phyloP scores from a whole-genome alignment of 805 yeast genomes.

The Hanseniaspora thailandica region DNA sequence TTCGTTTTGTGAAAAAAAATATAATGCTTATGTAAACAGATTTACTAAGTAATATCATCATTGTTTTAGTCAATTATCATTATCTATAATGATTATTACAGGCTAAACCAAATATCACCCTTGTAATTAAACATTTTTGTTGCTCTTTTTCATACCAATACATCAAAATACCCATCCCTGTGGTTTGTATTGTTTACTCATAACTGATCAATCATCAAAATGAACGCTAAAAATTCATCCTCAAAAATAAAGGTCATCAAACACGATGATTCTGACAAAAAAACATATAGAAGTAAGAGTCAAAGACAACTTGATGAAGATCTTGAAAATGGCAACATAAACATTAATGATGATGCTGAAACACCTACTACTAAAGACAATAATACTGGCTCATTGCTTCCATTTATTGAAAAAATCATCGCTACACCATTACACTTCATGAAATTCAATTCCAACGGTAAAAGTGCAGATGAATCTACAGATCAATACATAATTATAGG shows the following conservation, averaged over 20 bases:
- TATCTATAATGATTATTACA: too few species aligned
- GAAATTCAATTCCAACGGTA: conserved; percentile 3
- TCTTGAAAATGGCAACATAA: too few species aligned
- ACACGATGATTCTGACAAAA: neutral
- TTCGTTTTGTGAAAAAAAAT: too few species aligned
- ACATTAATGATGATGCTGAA: neutral
- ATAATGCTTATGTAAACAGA: too few species aligned
- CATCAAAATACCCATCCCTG: too few species aligned
- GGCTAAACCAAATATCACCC: too few species aligned
- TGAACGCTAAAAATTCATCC: neutral
- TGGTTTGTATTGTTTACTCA: too few species aligned
- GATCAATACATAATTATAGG: conserved; percentile 6
- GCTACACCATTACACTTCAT: conserved; percentile 11
- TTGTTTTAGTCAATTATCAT: too few species aligned
- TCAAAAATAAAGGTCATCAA: conserved; percentile 1
- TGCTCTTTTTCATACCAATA: too few species aligned
- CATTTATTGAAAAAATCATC: conserved; percentile 12
- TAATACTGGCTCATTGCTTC: neutral
- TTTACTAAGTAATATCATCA: too few species aligned
- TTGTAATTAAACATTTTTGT: too few species aligned
- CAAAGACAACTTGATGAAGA: neutral
- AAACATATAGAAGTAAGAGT: neutral
- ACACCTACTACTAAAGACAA: neutral
- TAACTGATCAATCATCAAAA: neutral
- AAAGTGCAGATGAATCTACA: neutral